A percentile compares a stretch with the other conserved stretches of the same genome.
Conservation (phyloP, 495 filamentous ascomycete species). For the Aspergillus wentii region DNA sequence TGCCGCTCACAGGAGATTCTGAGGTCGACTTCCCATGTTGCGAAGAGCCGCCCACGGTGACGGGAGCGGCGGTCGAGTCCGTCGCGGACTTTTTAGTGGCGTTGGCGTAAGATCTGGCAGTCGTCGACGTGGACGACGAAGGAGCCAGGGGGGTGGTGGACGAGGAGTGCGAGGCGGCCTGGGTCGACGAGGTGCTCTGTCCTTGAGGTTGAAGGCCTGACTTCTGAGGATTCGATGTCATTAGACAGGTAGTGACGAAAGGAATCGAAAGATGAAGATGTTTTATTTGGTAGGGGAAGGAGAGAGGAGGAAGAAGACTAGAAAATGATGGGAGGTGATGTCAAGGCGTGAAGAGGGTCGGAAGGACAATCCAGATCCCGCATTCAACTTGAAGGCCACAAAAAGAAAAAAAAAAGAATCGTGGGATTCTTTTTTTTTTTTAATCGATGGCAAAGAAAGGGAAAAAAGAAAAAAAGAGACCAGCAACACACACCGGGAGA, state of each 20-base stretch:
- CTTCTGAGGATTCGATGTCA: constrained; percentile 47
- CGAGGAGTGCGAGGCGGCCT: constrained; percentile 43
- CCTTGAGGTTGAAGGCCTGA: constrained; percentile 50
- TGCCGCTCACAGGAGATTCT: constrained; percentile 78
- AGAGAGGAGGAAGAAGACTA: constrained; percentile 3
- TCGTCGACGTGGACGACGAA: constrained; percentile 43
- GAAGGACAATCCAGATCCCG: no score
- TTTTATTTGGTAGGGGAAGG: neutral
- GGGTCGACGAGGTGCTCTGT: constrained; percentile 46
- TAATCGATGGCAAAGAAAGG: no score
- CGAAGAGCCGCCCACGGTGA: constrained; percentile 67
- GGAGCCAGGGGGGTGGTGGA: constrained; percentile 50
- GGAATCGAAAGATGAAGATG: neutral
- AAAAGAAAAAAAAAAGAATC: constrained; percentile 2
- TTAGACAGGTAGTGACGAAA: constrained; percentile 39
- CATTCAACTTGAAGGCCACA: constrained; percentile 6
- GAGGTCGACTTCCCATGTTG: constrained; percentile 82
- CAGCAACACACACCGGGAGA: no score
- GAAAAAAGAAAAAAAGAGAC: neutral
- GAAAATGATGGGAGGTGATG: constrained; percentile 8
- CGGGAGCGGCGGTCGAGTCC: constrained; percentile 56
- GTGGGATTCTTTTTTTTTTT: no score
- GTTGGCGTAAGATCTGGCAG: constrained; percentile 59
- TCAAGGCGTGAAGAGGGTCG: constrained; percentile 11
- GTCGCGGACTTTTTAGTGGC: constrained; percentile 81